phyloP scores from a whole-genome alignment of 2,329 filamentous ascomycete species.

The Botrytis hyacinthi region DNA sequence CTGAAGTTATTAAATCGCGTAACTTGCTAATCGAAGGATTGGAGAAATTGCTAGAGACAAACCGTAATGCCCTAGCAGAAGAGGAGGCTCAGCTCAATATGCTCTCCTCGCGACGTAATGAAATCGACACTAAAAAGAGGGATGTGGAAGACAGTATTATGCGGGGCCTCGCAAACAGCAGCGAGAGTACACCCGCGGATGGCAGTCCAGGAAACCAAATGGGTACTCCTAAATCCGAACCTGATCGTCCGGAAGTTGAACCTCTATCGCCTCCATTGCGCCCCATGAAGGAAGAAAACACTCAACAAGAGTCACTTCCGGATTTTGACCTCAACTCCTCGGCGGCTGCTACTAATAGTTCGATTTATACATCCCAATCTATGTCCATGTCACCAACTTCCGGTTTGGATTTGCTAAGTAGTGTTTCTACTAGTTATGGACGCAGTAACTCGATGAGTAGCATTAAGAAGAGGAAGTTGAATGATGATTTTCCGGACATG shows the following conservation, averaged over 20 bases:
- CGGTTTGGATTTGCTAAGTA: conserved; percentile 42
- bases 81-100: conserved; percentile 68
- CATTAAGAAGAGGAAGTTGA: conserved; percentile 49
- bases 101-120: conserved; percentile 63
- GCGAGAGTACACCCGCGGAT: conserved; percentile 49
- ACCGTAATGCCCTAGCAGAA: conserved; percentile 64
- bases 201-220: conserved; percentile 38
- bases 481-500: conserved; percentile 47
- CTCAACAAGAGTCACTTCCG: conserved; percentile 35
- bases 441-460: conserved; percentile 35
- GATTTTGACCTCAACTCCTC: conserved; percentile 41
- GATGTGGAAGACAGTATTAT: conserved; percentile 92
- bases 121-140: conserved; percentile 78
- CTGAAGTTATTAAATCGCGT: conserved; percentile 84
- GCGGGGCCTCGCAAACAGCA: conserved; percentile 67
- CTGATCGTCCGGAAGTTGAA: conserved; percentile 77
- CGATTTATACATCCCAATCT: conserved; percentile 23
- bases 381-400: conserved; percentile 31
- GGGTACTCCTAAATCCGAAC: conserved; percentile 53
- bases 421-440: conserved; percentile 39
- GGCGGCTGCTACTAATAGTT: conserved; percentile 25
- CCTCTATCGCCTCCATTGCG: conserved; percentile 76
- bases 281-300: conserved; percentile 40
- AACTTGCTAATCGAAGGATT: conserved; percentile 73
- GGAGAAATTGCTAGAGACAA: conserved; percentile 76